Evolutionary conservation across 1,139 yeast genomes (phyloP).

Genomic region (Meyerozyma sp.): DNA sequence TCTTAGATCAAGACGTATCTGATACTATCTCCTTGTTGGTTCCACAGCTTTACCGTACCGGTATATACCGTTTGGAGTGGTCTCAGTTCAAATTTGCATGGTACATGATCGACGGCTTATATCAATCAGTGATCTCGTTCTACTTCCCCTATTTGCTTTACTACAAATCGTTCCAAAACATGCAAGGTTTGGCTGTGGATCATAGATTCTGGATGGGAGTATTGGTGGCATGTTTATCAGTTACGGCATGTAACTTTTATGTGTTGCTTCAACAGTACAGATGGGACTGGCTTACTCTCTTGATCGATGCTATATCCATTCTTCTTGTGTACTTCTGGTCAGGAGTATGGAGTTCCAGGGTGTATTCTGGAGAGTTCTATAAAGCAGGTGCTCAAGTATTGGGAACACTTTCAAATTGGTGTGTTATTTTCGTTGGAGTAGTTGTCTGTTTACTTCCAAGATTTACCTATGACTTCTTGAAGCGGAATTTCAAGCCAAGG

Average conservation of each 20-base stretch:
- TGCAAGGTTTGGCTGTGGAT: constrained; percentile 47
- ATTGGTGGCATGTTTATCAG: constrained; percentile 43
- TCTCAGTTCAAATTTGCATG: constrained; percentile 46
- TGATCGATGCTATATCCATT: constrained; percentile 45
- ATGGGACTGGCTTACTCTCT: constrained; percentile 57
- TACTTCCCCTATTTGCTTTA: constrained; percentile 52
- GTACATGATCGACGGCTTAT: constrained; percentile 58
- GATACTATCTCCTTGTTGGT: constrained; percentile 52
- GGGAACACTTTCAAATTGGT: constrained; percentile 52
- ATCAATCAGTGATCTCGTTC: constrained; percentile 52
- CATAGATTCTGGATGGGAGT: constrained; percentile 58
- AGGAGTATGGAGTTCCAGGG: constrained; percentile 52
- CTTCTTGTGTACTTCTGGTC: constrained; percentile 57
- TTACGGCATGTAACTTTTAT: constrained; percentile 49
- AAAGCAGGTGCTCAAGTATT: constrained; percentile 51
- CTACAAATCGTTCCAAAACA: constrained; percentile 39
- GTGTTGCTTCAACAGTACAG: constrained; percentile 51
- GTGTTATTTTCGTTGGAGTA: constrained; percentile 42
- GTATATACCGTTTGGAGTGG: constrained; percentile 51
- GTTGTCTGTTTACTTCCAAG: constrained; percentile 48
- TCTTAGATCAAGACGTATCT: constrained; percentile 58
- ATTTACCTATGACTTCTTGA: constrained; percentile 44
- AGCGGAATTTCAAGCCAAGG: constrained; percentile 41
- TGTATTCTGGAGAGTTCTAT: constrained; percentile 42
- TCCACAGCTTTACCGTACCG: constrained; percentile 54